A percentile compares a stretch with the other conserved stretches of the same genome.
Conservation (phyloP, 176 grass and related monocot genomes). For the Aegilops sharonensis region DNA sequence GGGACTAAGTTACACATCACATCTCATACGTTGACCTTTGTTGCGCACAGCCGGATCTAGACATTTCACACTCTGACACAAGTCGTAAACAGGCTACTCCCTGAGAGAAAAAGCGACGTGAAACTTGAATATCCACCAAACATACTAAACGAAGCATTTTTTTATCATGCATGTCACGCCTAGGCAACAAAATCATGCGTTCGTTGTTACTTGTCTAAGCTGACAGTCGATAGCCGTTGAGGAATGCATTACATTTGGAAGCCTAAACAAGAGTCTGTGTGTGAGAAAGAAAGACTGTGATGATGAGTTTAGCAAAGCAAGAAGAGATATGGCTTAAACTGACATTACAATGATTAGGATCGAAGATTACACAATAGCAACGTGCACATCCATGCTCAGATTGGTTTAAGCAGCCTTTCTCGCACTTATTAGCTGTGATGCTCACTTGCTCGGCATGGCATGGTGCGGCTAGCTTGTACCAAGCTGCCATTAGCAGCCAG, state of each 20-base stretch:
- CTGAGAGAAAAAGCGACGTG: no score
- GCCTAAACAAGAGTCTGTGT: no score
- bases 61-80: no score
- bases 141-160: no score
- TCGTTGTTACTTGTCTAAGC: neutral
- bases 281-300: no score
- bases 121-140: no score
- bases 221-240: neutral
- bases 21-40: no score
- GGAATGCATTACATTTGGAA: slow-evolving; percentile 1
- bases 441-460: neutral
- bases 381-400: neutral
- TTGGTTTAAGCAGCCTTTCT: neutral
- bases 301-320: neutral
- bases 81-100: no score
- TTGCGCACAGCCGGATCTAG: no score
- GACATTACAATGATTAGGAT: slow-evolving; percentile 15
- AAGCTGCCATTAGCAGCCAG: slow-evolving; percentile 13
- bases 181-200: neutral
- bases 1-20: no score
- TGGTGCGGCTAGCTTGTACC: neutral
- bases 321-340: slow-evolving; percentile 1
- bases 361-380: slow-evolving; percentile 7
- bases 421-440: slow-evolving; percentile 13
- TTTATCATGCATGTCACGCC: no score